Evolutionary conservation across 768 basidiomycete species (phyloP).

Genomic region (Tylopilus felleus): DNA sequence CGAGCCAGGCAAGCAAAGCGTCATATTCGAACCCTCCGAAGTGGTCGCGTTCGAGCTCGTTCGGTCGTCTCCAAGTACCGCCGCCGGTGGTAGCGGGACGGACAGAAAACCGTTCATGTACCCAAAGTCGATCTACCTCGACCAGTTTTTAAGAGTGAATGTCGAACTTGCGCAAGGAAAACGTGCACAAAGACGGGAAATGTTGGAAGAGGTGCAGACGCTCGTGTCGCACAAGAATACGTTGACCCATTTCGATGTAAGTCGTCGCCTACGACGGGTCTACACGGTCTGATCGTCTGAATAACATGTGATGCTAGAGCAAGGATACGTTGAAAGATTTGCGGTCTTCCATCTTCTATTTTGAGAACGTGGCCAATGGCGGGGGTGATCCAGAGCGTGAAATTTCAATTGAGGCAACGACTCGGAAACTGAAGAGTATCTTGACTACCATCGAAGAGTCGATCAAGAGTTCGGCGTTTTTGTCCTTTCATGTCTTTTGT

Average conservation of each 20-base stretch:
- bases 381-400: slow-evolving; percentile 47
- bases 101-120: slow-evolving; percentile 47
- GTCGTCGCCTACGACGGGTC: slow-evolving; percentile 17
- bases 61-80: slow-evolving; percentile 23
- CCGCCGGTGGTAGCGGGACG: slow-evolving; percentile 9
- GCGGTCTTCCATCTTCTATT: slow-evolving; percentile 63
- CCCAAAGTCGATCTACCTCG: slow-evolving; percentile 66
- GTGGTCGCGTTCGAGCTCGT: slow-evolving; percentile 56
- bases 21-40: slow-evolving; percentile 62
- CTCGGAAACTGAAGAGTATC: slow-evolving; percentile 49
- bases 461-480: slow-evolving; percentile 44
- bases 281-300: neutral
- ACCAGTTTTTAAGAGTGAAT: slow-evolving; percentile 66
- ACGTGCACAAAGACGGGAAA: slow-evolving; percentile 34
- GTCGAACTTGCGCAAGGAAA: slow-evolving; percentile 40
- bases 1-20: slow-evolving; percentile 42
- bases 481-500: neutral
- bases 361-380: slow-evolving; percentile 58
- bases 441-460: slow-evolving; percentile 50
- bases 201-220: slow-evolving; percentile 46
- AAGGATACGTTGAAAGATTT: slow-evolving; percentile 63
- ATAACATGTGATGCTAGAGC: slow-evolving; percentile 38
- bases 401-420: slow-evolving; percentile 40
- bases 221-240: slow-evolving; percentile 44
- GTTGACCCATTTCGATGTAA: slow-evolving; percentile 55